A percentile compares a stretch with the other conserved stretches of the same genome.
Evolutionary conservation across 1,139 yeast genomes (phyloP).

Genomic region (Blastobotrys arbuscula): DNA sequence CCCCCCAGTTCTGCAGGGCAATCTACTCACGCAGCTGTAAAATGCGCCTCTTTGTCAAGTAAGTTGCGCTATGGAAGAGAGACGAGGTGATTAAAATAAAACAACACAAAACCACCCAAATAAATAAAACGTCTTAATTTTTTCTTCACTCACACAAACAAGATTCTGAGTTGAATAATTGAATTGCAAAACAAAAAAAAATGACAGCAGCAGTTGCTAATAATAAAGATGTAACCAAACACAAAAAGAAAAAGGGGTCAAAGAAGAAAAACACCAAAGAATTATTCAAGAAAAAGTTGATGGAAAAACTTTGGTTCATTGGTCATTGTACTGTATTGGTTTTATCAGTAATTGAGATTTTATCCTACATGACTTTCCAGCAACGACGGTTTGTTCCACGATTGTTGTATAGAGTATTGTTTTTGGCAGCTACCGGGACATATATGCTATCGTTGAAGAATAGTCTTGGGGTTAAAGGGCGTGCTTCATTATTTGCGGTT

Average conservation of each 20-base stretch:
- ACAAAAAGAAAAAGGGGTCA: neutral
- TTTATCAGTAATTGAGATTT: conserved; percentile 14
- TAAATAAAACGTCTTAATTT: too few species aligned
- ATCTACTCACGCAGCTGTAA: too few species aligned
- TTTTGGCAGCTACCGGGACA: conserved; percentile 60
- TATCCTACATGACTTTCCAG: conserved; percentile 16
- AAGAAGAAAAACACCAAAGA: conserved; percentile 2
- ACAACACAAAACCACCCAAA: too few species aligned
- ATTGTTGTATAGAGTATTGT: conserved; percentile 51
- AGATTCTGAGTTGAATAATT: neutral
- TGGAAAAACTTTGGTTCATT: neutral
- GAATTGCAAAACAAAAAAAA: neutral
- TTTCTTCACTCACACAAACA: neutral
- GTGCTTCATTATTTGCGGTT: conserved; percentile 7
- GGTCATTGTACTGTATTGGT: conserved; percentile 17
- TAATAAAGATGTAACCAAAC: neutral
- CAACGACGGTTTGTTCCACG: conserved; percentile 20
- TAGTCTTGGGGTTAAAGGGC: conserved; percentile 27
- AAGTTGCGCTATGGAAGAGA: too few species aligned
- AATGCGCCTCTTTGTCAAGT: too few species aligned
- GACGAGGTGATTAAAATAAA: too few species aligned
- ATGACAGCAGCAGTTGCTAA: neutral
- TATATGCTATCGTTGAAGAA: conserved; percentile 71
- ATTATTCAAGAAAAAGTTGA: neutral
- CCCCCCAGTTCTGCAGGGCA: too few species aligned